Evolutionary conservation across 805 yeast genomes (phyloP).

Genomic region (Metschnikowia amazonensis): DNA sequence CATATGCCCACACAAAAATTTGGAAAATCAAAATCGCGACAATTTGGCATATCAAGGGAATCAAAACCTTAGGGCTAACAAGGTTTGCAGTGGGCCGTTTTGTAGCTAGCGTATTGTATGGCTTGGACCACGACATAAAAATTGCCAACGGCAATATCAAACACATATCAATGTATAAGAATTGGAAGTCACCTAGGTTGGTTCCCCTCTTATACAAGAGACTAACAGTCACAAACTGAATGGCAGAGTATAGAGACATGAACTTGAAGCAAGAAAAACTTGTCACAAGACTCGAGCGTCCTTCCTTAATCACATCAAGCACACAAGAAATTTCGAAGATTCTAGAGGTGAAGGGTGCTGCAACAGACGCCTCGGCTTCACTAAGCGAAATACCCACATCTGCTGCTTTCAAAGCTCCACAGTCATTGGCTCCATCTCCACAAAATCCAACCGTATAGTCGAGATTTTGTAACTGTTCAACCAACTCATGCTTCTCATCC

Average conservation of each 20-base stretch:
- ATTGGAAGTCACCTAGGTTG: constrained; percentile 95
- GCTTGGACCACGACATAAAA: constrained; percentile 96
- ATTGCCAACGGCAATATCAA: constrained; percentile 92
- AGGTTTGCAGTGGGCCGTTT: constrained; percentile 93
- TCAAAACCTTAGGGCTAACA: constrained; percentile 80
- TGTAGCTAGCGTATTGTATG: constrained; percentile 52
- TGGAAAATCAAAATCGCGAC: constrained; percentile 63
- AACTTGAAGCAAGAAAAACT: constrained; percentile 96
- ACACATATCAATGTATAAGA: constrained; percentile 86
- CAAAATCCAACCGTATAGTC: constrained; percentile 96
- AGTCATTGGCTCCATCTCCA: constrained; percentile 99
- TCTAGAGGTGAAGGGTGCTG: constrained; percentile 95
- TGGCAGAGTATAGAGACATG: constrained; percentile 96
- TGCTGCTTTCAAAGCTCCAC: constrained; percentile 97
- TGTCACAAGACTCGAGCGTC: constrained; percentile 91
- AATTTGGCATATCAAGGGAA: constrained; percentile 80
- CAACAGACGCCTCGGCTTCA: constrained; percentile 98
- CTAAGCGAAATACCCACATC: constrained; percentile 94
- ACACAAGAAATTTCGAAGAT: constrained; percentile 91
- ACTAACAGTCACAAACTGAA: constrained; percentile 86
- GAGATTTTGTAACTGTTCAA: constrained; percentile 74
- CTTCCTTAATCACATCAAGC: constrained; percentile 85
- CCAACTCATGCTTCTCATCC: constrained; percentile 95
- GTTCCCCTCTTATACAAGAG: constrained; percentile 84
- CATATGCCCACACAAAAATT: constrained; percentile 58